Percentiles rank a stretch among this genome's conserved stretches.
Conservation (phyloP, 164 flowering plant genomes). For the Piper betle region DNA sequence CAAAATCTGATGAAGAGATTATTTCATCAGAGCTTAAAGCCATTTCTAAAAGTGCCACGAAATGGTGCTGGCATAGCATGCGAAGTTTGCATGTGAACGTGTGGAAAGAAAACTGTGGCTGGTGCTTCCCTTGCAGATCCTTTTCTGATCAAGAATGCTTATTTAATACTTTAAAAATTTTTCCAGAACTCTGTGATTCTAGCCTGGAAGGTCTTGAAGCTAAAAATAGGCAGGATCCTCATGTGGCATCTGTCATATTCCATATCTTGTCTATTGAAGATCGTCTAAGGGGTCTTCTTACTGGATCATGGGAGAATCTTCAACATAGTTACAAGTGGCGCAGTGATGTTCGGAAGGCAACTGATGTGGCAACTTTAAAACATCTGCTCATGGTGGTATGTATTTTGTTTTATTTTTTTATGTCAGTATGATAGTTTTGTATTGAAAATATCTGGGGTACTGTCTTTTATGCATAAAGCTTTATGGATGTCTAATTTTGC, state of each 20-base stretch:
- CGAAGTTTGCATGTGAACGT: conserved; percentile 17
- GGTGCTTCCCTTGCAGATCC: conserved; percentile 81
- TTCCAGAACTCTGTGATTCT: conserved; percentile 20
- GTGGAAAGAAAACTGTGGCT: conserved; percentile 76
- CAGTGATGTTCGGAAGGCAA: conserved; percentile 34
- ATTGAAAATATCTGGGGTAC: background rate
- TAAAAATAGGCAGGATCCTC: conserved; percentile 27
- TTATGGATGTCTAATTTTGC: conserved; percentile 17
- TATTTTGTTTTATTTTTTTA: background rate
- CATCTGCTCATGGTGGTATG: conserved; percentile 51
- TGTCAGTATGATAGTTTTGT: background rate
- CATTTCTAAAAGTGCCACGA: conserved; percentile 31
- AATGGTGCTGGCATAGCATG: conserved; percentile 48
- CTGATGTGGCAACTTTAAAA: conserved; percentile 42
- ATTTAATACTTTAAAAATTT: conserved; percentile 23
- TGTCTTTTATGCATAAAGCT: conserved; percentile 1
- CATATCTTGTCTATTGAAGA: conserved; percentile 56
- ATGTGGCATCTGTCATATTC: conserved; percentile 42
- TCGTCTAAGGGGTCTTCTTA: conserved; percentile 68
- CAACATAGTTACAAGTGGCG: conserved; percentile 50
- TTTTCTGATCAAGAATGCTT: conserved; percentile 53
- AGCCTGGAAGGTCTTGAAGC: conserved; percentile 23
- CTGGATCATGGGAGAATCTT: conserved; percentile 87
- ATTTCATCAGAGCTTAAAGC: conserved; percentile 46
- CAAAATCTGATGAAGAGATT: conserved; percentile 42